These are phyloP conservation scores for Arabis hirsuta DNA, from an alignment of 345 rosid species.

Conservation along the genomic window DNA sequence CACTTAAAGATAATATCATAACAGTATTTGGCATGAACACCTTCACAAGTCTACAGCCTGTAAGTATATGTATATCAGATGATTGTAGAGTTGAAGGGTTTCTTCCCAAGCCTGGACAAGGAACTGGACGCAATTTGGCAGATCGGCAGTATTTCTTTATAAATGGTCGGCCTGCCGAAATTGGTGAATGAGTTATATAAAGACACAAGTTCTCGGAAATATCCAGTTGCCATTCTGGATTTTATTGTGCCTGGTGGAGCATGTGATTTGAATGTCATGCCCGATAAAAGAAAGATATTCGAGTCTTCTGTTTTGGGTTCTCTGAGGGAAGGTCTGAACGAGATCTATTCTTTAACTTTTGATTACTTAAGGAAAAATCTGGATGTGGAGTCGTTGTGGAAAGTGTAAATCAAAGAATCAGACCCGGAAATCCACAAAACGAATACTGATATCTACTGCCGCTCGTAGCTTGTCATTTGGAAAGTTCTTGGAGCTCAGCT, in stretches of 20 bases:
- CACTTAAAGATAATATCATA: slow-evolving; percentile 86
- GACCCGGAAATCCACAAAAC: slow-evolving; percentile 64
- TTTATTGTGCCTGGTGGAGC: slow-evolving; percentile 72
- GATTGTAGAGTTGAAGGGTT: slow-evolving; percentile 85
- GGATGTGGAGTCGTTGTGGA: slow-evolving; percentile 98
- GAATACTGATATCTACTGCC: slow-evolving; percentile 75
- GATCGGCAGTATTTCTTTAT: slow-evolving; percentile 91
- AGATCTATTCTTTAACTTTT: slow-evolving; percentile 75
- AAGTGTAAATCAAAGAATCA: slow-evolving; percentile 68
- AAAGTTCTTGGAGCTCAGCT: slow-evolving; percentile 93
- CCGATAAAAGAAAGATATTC: slow-evolving; percentile 93
- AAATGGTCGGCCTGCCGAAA: slow-evolving; percentile 97
- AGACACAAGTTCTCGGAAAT: slow-evolving; percentile 93
- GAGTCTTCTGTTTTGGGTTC: slow-evolving; percentile 74
- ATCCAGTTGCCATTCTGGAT: slow-evolving; percentile 83
- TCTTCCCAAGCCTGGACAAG: slow-evolving; percentile 94
- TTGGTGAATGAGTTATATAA: slow-evolving; percentile 91
- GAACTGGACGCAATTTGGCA: slow-evolving; percentile 90
- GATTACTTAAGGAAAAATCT: slow-evolving; percentile 86
- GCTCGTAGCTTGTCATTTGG: slow-evolving; percentile 87
- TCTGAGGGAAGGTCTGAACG: slow-evolving; percentile 77
- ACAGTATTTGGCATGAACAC: slow-evolving; percentile 80
- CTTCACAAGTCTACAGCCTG: slow-evolving; percentile 79
- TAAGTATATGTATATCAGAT: slow-evolving; percentile 63
- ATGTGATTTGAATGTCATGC: slow-evolving; percentile 93